Conservation (phyloP, 306 rosid species). For the Pueraria montana region DNA sequence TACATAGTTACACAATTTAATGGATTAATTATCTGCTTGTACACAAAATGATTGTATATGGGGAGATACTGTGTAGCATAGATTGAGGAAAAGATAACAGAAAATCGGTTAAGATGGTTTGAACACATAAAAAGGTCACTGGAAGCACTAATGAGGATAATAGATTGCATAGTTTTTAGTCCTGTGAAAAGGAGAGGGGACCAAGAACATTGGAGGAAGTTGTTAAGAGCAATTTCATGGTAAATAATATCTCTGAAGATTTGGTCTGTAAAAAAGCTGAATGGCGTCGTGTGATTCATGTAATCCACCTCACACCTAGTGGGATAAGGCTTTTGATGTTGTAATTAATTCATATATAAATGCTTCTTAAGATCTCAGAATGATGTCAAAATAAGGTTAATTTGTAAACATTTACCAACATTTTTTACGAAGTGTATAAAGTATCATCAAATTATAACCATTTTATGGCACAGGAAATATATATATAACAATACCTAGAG, state of each 20-base stretch:
- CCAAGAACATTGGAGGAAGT: background rate
- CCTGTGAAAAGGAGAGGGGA: background rate
- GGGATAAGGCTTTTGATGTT: background rate
- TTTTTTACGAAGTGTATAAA: constrained; percentile 1
- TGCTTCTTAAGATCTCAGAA: background rate
- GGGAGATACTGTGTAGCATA: too few relatives aligned
- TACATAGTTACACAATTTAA: constrained; percentile 17
- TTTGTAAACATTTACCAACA: background rate
- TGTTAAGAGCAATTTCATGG: background rate
- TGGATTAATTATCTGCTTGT: too few relatives aligned
- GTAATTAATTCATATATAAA: background rate
- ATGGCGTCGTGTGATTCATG: background rate
- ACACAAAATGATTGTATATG: too few relatives aligned
- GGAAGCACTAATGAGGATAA: background rate
- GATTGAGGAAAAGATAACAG: too few relatives aligned
- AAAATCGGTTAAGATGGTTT: too few relatives aligned
- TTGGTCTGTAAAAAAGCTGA: background rate
- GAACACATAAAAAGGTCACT: background rate
- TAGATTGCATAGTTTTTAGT: background rate
- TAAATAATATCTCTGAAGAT: background rate
- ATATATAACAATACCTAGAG: constrained; percentile 73
- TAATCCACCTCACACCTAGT: background rate
- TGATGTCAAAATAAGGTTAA: background rate
- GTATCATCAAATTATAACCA: background rate
- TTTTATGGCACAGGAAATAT: constrained; percentile 4